Base-by-base conservation (phyloP, 1,284 basidiomycete species). In the Apiotrichum gamsii region DNA sequence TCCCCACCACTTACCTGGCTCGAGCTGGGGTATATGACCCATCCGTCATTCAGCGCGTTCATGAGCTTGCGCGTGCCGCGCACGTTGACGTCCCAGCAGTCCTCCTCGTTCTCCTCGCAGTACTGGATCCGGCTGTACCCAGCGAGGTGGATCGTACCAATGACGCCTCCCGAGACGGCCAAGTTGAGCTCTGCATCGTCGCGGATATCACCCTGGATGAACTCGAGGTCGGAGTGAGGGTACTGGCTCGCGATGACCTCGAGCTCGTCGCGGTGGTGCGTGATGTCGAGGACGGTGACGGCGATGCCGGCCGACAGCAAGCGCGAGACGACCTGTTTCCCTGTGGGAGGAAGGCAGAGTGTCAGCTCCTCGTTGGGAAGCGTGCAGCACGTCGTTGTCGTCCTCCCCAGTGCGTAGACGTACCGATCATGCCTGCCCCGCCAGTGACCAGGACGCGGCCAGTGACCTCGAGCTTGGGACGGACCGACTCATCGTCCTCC, bases 21-120 rank as follows among this genome's bases (percentile, higher is more conserved):
- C 9, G 60, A 61, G 8, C 54, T 58, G 8, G 65, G 62, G 36
- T 64, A 58, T 45, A 67, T 57, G 30, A 67, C 60, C 65, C 65
- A 67, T 4, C 56, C 47, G 25, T 28, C 25, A 14, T 43, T 44
- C 20, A 61, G 24, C 0, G 59, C 54, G 8, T 57, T 39, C 14
- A 65, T 40, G 5, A 67, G 48, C 11, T 46, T 31, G 30, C 58
- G 46, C 3, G 59, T 59, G 8, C 60, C 65, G 21, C 49, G 45
- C n/a, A 60, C 59, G 40, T 67, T 67, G 49, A 67, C 61, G 42
- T 61, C 59, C 29, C 37, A 32, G 42, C 65, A 67, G 40, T 64
- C 62, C 15, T 36, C 32, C 31, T 59, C 54, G 51, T 65, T 62
- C 42, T 64, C 60, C 4, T 61, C 30, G 25, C 65, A 67, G 56